Base-by-base conservation (phyloP, 148 eudicot genomes). In the Rhododendron mucronatum region DNA sequence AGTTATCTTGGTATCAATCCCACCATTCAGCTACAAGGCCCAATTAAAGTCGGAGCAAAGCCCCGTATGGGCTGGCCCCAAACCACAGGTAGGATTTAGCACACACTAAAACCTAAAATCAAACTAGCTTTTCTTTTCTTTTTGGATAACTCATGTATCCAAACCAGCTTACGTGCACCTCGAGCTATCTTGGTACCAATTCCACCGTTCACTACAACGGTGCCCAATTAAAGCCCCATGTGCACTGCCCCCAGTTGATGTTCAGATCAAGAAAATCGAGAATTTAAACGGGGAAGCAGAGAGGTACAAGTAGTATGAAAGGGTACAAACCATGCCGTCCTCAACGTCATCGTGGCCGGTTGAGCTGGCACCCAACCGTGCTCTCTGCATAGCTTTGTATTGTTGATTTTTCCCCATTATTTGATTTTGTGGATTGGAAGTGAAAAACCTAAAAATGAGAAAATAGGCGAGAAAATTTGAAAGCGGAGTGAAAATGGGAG, bases 301-400 rank as follows among this genome's bases (percentile, higher is more conserved):
- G 33, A 67, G 30, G 57, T 53, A 3, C 15, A 53, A 53, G 20
- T 83, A 44, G 77, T 78, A 85, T 85, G 87, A 45, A 85, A 85
- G 59, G 87, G 87, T 85, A 85, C 87, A 45, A 63, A 85, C 87
- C 87, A 85, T 85, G 83, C 87, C 87, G 30, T 85, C 87, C 61
- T 85, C 87, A 30, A 85, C 47, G 28, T 85, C 86, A 1, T 85
- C 86, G 3, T 14, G 69, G 74, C 86, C 86, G 71, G 75, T 13
- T 85, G 86, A 85, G 77, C 87, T 85, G 26, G 47, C 76, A 79
- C 87, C 87, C 6, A 85, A 41, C 77, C 83, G 80, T 4, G 87
- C 83, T 50, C 83, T 85, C 83, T 85, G 87, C 87, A 85, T 85
- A 30, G 87, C 87, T 85, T 85, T 85, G 83, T 85, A 85, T 37